Percentiles rank a stretch among this genome's conserved stretches.
Evolutionary conservation across 1,139 yeast species (phyloP).

Genomic region (Geotrichum cucujoidarum): DNA sequence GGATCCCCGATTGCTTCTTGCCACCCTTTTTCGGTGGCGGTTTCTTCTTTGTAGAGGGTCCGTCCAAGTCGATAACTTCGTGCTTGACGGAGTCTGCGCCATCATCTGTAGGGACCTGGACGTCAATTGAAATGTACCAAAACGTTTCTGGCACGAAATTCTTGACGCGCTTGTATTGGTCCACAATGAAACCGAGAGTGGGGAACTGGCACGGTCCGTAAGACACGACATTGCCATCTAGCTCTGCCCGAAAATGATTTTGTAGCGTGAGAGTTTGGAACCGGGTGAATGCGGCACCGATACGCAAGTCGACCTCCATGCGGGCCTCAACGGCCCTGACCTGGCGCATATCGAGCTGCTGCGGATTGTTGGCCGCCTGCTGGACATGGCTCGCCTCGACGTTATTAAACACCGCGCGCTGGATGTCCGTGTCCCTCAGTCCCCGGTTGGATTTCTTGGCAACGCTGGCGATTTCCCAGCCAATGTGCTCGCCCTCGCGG

Average conservation of each 20-base stretch:
- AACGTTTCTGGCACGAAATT: constrained; percentile 70
- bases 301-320: constrained; percentile 79
- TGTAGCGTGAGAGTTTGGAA: constrained; percentile 54
- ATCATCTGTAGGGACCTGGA: constrained; percentile 38
- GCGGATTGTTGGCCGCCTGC: constrained; percentile 69
- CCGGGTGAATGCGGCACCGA: constrained; percentile 88
- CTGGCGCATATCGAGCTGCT: constrained; percentile 56
- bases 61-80: constrained; percentile 20
- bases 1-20: constrained; percentile 26
- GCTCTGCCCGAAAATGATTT: constrained; percentile 27
- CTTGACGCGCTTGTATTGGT: constrained; percentile 71
- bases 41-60: constrained; percentile 3
- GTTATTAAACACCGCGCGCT: constrained; percentile 83
- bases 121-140: constrained; percentile 63
- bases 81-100: constrained; percentile 22
- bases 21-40: neutral
- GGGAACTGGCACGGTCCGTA: constrained; percentile 98
- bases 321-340: constrained; percentile 84
- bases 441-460: constrained; percentile 55
- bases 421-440: constrained; percentile 46
- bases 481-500: constrained; percentile 95
- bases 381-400: constrained; percentile 69
- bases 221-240: constrained; percentile 44
- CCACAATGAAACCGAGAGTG: constrained; percentile 95
- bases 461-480: constrained; percentile 70